Evolutionary conservation across 306 rosid genomes (phyloP).

Genomic region (Malus sylvestris): DNA sequence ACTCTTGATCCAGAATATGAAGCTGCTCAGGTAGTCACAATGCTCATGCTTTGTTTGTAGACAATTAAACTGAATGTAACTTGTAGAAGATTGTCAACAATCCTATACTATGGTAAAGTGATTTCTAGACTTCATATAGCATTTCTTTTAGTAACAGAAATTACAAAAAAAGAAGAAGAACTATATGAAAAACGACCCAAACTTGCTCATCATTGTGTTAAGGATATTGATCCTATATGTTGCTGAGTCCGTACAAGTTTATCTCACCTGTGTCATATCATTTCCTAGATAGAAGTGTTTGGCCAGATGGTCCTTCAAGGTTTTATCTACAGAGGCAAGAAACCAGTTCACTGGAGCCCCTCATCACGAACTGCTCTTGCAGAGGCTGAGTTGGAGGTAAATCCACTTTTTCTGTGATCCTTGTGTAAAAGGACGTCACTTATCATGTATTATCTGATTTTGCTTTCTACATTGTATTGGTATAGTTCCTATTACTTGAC

Average conservation of each 20-base stretch:
- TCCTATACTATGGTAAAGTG: neutral
- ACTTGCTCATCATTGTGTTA: neutral
- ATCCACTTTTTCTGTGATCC: neutral
- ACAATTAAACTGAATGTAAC: constrained; percentile 5
- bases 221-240: neutral
- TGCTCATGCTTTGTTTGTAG: constrained; percentile 20
- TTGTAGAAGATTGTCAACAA: neutral
- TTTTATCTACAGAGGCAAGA: constrained; percentile 85
- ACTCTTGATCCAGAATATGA: constrained; percentile 93
- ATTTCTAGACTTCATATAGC: neutral
- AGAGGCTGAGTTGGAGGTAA: constrained; percentile 98
- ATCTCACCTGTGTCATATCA: constrained; percentile 11
- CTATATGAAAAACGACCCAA: neutral
- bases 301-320: constrained; percentile 96
- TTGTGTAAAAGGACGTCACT: neutral
- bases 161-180: neutral
- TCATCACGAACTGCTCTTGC: constrained; percentile 98
- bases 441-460: neutral
- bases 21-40: constrained; percentile 92
- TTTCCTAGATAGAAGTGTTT: constrained; percentile 88
- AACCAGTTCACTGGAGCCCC: constrained; percentile 99
- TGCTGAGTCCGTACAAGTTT: neutral
- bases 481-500: neutral
- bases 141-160: neutral
- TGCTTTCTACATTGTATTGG: neutral